These are phyloP conservation scores for Pythium insidiosum DNA, from an alignment of 352 stramenopile species.

Conservation along the genomic window DNA sequence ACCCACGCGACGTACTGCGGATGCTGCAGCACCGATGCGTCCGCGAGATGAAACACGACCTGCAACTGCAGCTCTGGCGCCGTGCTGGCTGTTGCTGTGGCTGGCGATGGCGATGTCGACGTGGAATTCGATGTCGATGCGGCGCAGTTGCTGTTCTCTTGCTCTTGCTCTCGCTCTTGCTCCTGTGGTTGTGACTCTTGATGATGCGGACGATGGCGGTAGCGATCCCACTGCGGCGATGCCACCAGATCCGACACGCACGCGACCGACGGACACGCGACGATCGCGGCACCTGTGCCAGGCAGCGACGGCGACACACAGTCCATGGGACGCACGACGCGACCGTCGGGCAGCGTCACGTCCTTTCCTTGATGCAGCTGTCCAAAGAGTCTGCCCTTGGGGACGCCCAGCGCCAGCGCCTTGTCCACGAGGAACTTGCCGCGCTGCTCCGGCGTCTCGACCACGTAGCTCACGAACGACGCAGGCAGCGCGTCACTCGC, in stretches of 20 bases:
- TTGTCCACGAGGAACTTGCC: slow-evolving; percentile 78
- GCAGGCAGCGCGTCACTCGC: slow-evolving; percentile 32
- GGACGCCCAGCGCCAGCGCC: slow-evolving; percentile 56
- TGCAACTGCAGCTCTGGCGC: slow-evolving; percentile 35
- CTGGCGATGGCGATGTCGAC: too few species aligned
- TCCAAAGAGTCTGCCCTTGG: slow-evolving; percentile 70
- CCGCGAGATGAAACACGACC: slow-evolving; percentile 56
- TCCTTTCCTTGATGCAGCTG: slow-evolving; percentile 75
- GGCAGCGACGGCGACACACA: slow-evolving; percentile 64
- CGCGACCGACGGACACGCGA: slow-evolving; percentile 50
- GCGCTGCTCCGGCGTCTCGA: slow-evolving; percentile 59
- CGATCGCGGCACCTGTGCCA: slow-evolving; percentile 33
- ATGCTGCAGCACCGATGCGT: slow-evolving; percentile 33
- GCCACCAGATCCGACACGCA: slow-evolving; percentile 54
- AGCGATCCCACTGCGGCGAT: slow-evolving; percentile 29
- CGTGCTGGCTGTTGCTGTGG: too few species aligned
- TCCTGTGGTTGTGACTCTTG: too few species aligned
- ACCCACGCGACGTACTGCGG: slow-evolving; percentile 55
- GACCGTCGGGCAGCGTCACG: slow-evolving; percentile 55
- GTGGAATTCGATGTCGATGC: too few species aligned
- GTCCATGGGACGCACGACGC: slow-evolving; percentile 51
- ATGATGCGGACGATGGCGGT: too few species aligned
- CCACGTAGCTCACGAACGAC: slow-evolving; percentile 68
- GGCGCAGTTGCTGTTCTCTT: too few species aligned
- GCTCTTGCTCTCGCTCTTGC: too few species aligned